Conservation (phyloP, 306 rosid species). For the Psophocarpus tetragonolobus region DNA sequence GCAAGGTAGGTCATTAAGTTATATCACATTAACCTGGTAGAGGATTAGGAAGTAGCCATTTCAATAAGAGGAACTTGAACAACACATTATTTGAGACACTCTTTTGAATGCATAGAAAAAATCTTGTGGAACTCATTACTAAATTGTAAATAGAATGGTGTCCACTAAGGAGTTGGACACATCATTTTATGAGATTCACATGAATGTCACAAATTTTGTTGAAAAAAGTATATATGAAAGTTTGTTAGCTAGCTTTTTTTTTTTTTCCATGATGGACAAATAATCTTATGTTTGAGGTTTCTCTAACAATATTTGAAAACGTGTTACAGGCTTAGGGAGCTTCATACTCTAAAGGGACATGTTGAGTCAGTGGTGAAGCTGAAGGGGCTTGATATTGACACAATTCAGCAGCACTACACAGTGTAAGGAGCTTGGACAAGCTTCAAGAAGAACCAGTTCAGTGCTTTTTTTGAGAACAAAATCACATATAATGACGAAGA, state of each 20-base stretch:
- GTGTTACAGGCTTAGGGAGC: conserved; percentile 72
- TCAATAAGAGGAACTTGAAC: not conserved
- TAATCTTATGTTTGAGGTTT: not conserved
- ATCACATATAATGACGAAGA: conserved; percentile 47
- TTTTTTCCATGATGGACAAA: not conserved
- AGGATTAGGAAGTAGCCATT: not conserved
- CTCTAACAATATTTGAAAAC: not conserved
- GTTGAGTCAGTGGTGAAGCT: conserved; percentile 93
- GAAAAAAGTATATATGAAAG: not conserved
- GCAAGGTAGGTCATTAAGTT: conserved; percentile 60
- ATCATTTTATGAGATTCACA: not conserved
- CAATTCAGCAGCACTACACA: conserved; percentile 67
- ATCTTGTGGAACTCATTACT: not conserved
- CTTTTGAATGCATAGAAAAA: not conserved
- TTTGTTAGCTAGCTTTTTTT: not conserved
- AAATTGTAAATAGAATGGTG: not conserved
- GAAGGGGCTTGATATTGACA: conserved; percentile 82
- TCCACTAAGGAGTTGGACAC: not conserved
- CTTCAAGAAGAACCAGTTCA: not conserved
- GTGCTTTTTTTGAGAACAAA: conserved; percentile 14
- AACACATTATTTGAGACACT: not conserved
- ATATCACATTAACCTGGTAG: not conserved
- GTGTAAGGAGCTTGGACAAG: conserved; percentile 45
- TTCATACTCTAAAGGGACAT: conserved; percentile 78
- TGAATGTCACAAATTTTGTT: not conserved